Evolutionary conservation across 225 moss, liverwort and hornwort genomes (phyloP), one percentile per base, ranked within the genome.

Genomic region (Pleurozium schreberi): DNA sequence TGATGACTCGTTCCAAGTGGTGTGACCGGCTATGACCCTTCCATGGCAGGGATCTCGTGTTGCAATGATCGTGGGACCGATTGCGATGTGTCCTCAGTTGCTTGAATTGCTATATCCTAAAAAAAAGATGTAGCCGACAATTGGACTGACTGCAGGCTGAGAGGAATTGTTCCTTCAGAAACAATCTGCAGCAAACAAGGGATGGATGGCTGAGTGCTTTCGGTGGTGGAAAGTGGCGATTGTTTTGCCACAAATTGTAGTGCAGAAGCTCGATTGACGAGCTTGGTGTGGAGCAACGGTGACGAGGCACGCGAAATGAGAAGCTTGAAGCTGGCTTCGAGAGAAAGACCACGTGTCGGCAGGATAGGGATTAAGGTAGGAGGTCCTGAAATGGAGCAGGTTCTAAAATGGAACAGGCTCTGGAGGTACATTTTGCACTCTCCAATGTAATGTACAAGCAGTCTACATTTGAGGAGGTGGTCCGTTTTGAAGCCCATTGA

Each of bases 1-100:
- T 14, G 88, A 69, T 60, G 90, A 90, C 92, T 86, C 65, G 43
- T 83, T 90, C 92, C 86, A 90, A 86, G 66, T 36, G 43, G 11
- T 31, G 43, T 43, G 33, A 81, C 88, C 82, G 85, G 81, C 87
- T 81, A 85, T 53, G 81, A 55, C 69, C 87, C 77, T 82, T 75
- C 50, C 82, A 82, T 81, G 73, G 19, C 83, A 81, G 69, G 11
- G 5, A 62, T 63, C 64, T 55, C 50, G 66, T 66, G 52, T 13
- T 43, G 80, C 87, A 79, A 59, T 28, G 79, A 80, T 83, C 62
- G 89, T 89, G 89, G 87, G 84, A 49, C 88, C 59, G 34, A 85
- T 59, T 62, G 58, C 13, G 20, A 81, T 61, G 30, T 15, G 43
- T 82, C 87, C 80, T 87, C 36, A 43, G 67, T 78, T 25, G 58